Base-by-base conservation (phyloP, 805 yeast species). In the Myxozyma geophila region DNA sequence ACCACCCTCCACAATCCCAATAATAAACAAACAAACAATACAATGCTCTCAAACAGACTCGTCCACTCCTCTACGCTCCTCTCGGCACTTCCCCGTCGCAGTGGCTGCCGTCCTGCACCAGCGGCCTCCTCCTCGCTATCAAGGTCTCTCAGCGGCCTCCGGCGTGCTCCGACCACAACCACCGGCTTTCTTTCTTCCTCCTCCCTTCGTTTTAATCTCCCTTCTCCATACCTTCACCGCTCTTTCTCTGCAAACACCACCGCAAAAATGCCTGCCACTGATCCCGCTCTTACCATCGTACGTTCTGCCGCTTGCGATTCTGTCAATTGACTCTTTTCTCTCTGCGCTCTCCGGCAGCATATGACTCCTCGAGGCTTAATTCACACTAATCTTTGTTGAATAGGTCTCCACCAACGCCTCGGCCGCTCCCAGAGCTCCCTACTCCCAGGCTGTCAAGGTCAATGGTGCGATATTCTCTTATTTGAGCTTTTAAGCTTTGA, bases 381-480 rank as follows among this genome's bases (percentile, higher is more conserved):
- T 15, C 13, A n/a, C 41, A 33, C 41, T 35, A 43, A 12, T 17
- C 28, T 47, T 28, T 28, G 23, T 33, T 43, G 17, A 12, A 12
- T 41, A 59, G 70, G 67, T 90, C 63, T 81, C 83, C 71, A 85
- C 96, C 58, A 80, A 85, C 67, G 81, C 80, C 70, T 97, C 98
- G 43, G 98, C 99, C 70, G 92, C 96, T 63, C 97, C 98, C 66
- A 97, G 97, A 47, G 98, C 97, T 44, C 86, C 97, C 13, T 93
- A 93, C 78, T 90, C 97, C 36, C 99, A 95, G 78, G 99, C 98
- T 54, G 85, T 92, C 77, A 92, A 89, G 80, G 96, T 87, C 72
- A 90, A 90, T 77, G 85, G 80, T 75, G 59, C n/a, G 46, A 37
- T 37, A 13, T 39, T 37, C 21, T 48, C 28, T 28, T 28, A 28